Conservation (phyloP, 306 rosid genomes). For the Dryas drummondii region DNA sequence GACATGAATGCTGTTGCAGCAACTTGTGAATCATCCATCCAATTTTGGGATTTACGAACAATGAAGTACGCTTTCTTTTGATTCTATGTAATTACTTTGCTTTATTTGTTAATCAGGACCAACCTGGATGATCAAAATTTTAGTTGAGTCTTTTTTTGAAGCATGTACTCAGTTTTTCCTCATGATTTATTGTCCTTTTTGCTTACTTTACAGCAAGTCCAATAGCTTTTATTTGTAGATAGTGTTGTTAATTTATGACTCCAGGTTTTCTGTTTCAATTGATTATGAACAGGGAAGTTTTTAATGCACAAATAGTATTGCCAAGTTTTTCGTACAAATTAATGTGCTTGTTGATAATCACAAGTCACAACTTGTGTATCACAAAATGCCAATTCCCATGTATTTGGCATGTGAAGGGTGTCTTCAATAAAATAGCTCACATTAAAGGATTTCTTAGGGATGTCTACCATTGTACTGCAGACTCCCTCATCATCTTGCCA, state of each 20-base stretch:
- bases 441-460: neutral
- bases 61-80: conserved; percentile 66
- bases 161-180: conserved; percentile 17
- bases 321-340: neutral
- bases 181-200: neutral
- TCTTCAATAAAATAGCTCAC: neutral
- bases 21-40: conserved; percentile 80
- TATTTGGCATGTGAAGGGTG: no score
- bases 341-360: neutral
- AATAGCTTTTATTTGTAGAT: neutral
- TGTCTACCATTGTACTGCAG: neutral
- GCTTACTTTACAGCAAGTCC: neutral
- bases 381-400: neutral
- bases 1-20: conserved; percentile 81
- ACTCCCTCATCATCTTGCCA: neutral
- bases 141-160: conserved; percentile 14
- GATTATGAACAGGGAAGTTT: neutral
- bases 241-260: neutral
- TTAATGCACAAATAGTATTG: neutral
- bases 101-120: neutral
- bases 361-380: neutral
- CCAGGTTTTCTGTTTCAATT: neutral
- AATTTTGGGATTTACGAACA: conserved; percentile 90
- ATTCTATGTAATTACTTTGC: conserved; percentile 7
- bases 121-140: neutral